phyloP scores from a whole-genome alignment of 2,329 filamentous ascomycete species.

The Metarhizium guizhouense region DNA sequence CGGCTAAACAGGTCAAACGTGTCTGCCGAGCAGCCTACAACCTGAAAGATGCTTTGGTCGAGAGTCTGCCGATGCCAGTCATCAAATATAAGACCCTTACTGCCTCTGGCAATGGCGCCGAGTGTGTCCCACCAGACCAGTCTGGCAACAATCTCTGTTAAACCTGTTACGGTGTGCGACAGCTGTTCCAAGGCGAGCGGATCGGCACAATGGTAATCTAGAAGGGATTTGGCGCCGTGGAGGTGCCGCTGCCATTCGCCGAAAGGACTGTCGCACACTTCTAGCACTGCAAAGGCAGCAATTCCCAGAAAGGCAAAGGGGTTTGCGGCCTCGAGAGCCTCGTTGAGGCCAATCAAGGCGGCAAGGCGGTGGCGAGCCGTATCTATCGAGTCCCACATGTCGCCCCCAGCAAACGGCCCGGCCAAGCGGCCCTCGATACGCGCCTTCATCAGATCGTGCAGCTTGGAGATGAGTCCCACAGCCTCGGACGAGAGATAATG shows the following conservation, averaged over 20 bases:
- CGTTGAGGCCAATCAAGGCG: constrained; percentile 27
- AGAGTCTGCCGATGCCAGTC: constrained; percentile 30
- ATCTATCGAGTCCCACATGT: constrained; percentile 9
- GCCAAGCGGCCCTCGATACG: constrained; percentile 11
- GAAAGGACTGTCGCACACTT: constrained; percentile 32
- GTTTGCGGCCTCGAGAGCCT: constrained; percentile 28
- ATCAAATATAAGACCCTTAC: constrained; percentile 24
- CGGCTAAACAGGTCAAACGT: constrained; percentile 27
- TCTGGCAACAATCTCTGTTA: constrained; percentile 28
- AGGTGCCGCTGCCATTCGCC: constrained; percentile 29
- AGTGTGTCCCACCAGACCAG: constrained; percentile 32
- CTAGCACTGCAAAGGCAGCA: constrained; percentile 33
- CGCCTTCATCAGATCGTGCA: constrained; percentile 17
- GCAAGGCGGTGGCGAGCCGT: constrained; percentile 18
- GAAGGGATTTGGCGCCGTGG: constrained; percentile 27
- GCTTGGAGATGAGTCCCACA: constrained; percentile 15
- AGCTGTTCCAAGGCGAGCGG: constrained; percentile 24
- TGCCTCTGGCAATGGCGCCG: constrained; percentile 16
- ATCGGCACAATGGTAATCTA: constrained; percentile 29
- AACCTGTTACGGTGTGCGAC: constrained; percentile 22
- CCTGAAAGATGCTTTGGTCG: constrained; percentile 23
- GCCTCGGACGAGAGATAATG: constrained; percentile 11
- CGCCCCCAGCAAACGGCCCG: not conserved
- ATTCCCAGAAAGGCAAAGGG: constrained; percentile 33
- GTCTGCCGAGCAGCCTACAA: constrained; percentile 28